phyloP scores from a whole-genome alignment of 768 basidiomycete genomes.

The Kondoa malvinella region DNA sequence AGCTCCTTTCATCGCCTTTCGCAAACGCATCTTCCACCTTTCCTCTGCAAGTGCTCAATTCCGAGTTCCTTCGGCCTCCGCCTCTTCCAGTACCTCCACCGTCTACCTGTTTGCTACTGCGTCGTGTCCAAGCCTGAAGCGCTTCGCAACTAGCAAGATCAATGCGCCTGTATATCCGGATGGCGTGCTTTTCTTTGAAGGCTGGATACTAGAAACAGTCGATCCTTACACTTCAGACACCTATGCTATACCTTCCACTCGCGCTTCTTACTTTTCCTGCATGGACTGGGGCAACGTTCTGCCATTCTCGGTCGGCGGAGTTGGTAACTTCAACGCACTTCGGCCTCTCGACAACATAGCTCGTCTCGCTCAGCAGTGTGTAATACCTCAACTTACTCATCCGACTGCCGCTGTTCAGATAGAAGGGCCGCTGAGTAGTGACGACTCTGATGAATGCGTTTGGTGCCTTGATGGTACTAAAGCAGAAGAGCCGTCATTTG shows the following conservation, averaged over 20 bases:
- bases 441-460: constrained; percentile 20
- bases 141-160: constrained; percentile 42
- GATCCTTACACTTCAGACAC: constrained; percentile 90
- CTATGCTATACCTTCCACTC: constrained; percentile 80
- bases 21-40: constrained; percentile 69
- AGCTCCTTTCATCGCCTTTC: constrained; percentile 63
- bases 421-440: constrained; percentile 23
- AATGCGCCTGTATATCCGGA: constrained; percentile 58
- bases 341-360: constrained; percentile 58
- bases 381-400: constrained; percentile 49
- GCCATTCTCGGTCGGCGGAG: constrained; percentile 65
- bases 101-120: constrained; percentile 69
- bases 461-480: not conserved
- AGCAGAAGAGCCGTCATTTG: not conserved
- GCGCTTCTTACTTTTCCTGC: constrained; percentile 66
- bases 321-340: constrained; percentile 64
- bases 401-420: constrained; percentile 43
- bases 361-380: constrained; percentile 47
- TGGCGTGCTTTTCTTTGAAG: constrained; percentile 71
- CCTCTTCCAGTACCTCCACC: constrained; percentile 36
- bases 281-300: constrained; percentile 74
- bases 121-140: constrained; percentile 34
- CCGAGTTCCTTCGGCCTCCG: constrained; percentile 29
- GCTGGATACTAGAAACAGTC: constrained; percentile 89
- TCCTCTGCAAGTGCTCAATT: constrained; percentile 50